These are phyloP conservation scores for Arabis hirsuta DNA, from an alignment of 345 rosid species.

Conservation along the genomic window DNA sequence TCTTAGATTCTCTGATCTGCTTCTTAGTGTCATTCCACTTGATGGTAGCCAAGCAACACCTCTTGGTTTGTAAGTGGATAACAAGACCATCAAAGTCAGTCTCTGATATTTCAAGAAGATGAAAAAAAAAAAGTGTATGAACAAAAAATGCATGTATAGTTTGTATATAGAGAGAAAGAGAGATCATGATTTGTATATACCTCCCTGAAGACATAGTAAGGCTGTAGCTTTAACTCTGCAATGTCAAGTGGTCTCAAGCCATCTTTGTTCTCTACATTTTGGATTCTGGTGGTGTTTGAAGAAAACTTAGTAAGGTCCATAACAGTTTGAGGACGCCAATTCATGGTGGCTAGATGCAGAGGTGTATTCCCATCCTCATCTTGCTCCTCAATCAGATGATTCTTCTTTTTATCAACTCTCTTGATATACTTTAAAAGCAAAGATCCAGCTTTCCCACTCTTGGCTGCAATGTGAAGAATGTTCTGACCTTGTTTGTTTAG, in stretches of 20 bases:
- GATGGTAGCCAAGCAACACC: neutral
- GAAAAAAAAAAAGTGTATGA: neutral
- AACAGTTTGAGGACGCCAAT: neutral
- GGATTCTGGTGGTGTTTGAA: neutral
- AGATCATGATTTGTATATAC: conserved; percentile 3
- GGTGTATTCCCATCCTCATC: conserved; percentile 23
- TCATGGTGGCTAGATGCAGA: conserved; percentile 20
- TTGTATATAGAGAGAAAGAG: too few species aligned
- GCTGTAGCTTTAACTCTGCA: neutral
- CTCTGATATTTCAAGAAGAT: neutral
- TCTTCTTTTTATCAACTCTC: neutral
- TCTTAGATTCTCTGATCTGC: neutral
- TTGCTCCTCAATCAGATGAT: neutral
- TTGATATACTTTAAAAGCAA: neutral
- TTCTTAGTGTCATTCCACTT: neutral
- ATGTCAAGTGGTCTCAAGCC: neutral
- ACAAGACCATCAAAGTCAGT: conserved; percentile 3
- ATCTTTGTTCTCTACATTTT: neutral
- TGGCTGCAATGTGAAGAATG: conserved; percentile 12
- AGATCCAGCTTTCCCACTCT: neutral
- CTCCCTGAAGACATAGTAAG: conserved; percentile 2
- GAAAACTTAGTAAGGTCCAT: neutral
- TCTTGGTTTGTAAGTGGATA: neutral
- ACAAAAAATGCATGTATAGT: neutral
- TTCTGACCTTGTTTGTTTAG: conserved; percentile 7